phyloP scores from a whole-genome alignment of 140 eudicot species.

The Flaveria floridana region DNA sequence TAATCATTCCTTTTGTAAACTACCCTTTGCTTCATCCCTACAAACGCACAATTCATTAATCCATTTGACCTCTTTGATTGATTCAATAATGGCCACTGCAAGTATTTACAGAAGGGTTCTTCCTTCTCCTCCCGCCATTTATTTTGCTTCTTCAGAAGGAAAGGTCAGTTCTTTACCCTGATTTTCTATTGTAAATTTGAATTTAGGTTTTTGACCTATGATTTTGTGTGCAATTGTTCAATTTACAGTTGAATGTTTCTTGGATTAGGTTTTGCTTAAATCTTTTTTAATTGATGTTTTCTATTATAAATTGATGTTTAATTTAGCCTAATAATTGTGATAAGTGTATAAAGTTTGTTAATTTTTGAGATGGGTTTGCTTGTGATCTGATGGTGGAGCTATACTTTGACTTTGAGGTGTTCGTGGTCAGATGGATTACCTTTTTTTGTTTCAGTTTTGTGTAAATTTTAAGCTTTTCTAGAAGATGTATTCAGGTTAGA shows the following conservation, averaged over 20 bases:
- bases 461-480: background rate
- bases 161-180: slow-evolving; percentile 41
- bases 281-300: background rate
- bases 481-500: background rate
- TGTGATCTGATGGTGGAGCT: slow-evolving; percentile 6
- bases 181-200: background rate
- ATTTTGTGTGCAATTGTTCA: background rate
- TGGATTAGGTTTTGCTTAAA: slow-evolving; percentile 5
- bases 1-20: background rate
- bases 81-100: slow-evolving; percentile 69
- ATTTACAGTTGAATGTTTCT: background rate
- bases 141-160: slow-evolving; percentile 82
- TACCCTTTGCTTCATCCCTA: slow-evolving; percentile 29
- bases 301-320: too few relatives aligned
- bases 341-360: background rate
- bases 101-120: slow-evolving; percentile 81
- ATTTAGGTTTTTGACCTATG: slow-evolving; percentile 2
- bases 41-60: background rate
- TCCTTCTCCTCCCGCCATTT: slow-evolving; percentile 94
- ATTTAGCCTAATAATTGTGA: background rate
- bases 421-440: background rate
- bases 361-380: background rate
- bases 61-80: background rate
- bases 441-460: background rate
- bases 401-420: slow-evolving; percentile 14